These are phyloP conservation scores for Eucalyptus tenuipes DNA, from an alignment of 345 rosid genomes.

Conservation along the genomic window DNA sequence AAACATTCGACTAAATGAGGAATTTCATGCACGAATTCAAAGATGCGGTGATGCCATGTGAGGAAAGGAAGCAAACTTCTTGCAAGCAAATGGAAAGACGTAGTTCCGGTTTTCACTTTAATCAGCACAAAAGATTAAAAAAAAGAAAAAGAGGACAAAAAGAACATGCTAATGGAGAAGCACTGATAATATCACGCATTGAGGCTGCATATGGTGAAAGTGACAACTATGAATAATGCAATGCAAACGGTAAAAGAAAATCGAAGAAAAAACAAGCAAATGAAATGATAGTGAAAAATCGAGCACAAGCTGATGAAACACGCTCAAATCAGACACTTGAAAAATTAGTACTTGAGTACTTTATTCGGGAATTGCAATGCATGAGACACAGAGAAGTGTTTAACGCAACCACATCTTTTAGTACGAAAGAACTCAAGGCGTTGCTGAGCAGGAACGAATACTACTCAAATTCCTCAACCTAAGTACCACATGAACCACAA, in stretches of 20 bases:
- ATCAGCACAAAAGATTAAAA: neutral
- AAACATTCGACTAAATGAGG: neutral
- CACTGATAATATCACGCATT: neutral
- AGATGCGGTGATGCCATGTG: neutral
- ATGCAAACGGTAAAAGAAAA: neutral
- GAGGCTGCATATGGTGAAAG: neutral
- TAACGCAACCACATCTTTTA: neutral
- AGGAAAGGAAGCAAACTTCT: neutral
- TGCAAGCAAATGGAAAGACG: neutral
- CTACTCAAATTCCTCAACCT: constrained; percentile 21
- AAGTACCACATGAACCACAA: constrained; percentile 31
- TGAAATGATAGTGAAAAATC: neutral
- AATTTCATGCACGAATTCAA: neutral
- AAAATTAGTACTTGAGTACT: neutral
- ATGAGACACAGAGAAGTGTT: neutral
- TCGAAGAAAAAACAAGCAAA: neutral
- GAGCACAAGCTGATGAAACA: neutral
- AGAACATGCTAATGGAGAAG: neutral
- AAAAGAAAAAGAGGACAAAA: neutral
- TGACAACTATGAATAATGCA: neutral
- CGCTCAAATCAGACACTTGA: neutral
- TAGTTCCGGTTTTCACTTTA: neutral
- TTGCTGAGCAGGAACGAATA: neutral
- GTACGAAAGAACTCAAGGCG: neutral
- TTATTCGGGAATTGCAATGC: neutral